Conservation (phyloP, 129 eudicot genomes). For the Glebionis coronaria region DNA sequence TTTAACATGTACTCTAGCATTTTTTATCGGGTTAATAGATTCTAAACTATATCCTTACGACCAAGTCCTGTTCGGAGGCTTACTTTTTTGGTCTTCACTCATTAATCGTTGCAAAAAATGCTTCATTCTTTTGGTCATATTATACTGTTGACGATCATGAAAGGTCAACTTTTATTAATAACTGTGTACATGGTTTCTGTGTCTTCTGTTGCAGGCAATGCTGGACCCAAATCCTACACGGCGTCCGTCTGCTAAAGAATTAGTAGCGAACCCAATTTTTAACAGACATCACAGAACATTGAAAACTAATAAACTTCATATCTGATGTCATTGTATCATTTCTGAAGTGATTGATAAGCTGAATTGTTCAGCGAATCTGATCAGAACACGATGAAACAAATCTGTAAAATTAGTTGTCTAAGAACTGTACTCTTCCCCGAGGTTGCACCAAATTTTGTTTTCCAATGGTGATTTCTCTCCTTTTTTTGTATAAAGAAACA, state of each 20-base stretch:
- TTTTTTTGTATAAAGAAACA: conserved; percentile 23
- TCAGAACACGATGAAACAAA: conserved; percentile 18
- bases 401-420: conserved; percentile 1
- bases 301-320: conserved; percentile 28
- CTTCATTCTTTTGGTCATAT: too few species aligned
- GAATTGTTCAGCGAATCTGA: conserved; percentile 7
- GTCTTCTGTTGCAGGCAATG: conserved; percentile 52
- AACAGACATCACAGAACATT: conserved; percentile 29
- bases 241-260: conserved; percentile 84
- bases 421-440: conserved; percentile 13
- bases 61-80: too few species aligned
- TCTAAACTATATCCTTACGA: too few species aligned
- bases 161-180: not conserved
- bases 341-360: conserved; percentile 12
- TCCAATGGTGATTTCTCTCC: conserved; percentile 35
- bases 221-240: conserved; percentile 80
- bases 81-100: too few species aligned
- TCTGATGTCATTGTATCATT: conserved; percentile 1
- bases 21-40: too few species aligned
- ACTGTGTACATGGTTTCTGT: not conserved
- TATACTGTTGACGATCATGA: too few species aligned
- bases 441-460: conserved; percentile 49
- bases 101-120: too few species aligned
- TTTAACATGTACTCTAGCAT: too few species aligned
- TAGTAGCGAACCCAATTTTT: conserved; percentile 55